Percentiles rank a stretch among this genome's conserved stretches.
These are phyloP conservation scores for Penicillium paneum DNA, from an alignment of 2,329 filamentous ascomycete genomes.

Conservation along the genomic window DNA sequence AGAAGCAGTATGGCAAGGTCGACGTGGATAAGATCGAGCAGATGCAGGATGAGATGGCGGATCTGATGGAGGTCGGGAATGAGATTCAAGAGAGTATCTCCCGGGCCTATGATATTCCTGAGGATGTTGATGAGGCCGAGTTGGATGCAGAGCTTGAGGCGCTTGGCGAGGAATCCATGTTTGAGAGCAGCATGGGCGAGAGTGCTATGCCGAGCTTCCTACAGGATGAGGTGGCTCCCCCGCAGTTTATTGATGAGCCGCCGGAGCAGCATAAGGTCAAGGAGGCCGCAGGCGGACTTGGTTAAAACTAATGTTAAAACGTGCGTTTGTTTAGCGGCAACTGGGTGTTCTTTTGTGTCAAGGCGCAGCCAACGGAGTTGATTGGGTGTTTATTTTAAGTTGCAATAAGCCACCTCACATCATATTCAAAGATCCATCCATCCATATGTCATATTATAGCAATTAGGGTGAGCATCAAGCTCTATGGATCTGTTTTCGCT, in stretches of 20 bases:
- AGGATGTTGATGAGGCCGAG: slow-evolving; percentile 95
- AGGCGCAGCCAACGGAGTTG: slow-evolving; percentile 20
- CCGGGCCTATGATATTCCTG: slow-evolving; percentile 87
- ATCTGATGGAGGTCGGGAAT: slow-evolving; percentile 94
- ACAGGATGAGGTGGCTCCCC: slow-evolving; percentile 78
- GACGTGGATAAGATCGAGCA: slow-evolving; percentile 96
- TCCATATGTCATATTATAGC: not conserved
- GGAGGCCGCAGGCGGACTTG: slow-evolving; percentile 61
- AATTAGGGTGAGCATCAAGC: not conserved
- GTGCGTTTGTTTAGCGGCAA: slow-evolving; percentile 2
- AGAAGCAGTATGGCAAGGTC: slow-evolving; percentile 93
- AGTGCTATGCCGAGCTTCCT: slow-evolving; percentile 76
- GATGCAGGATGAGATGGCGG: slow-evolving; percentile 98
- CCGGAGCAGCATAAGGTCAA: slow-evolving; percentile 75
- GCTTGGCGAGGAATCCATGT: slow-evolving; percentile 86
- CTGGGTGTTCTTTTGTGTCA: slow-evolving; percentile 12
- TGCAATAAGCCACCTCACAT: slow-evolving; percentile 1
- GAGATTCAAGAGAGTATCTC: slow-evolving; percentile 96
- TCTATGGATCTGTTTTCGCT: not conserved
- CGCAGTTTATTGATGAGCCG: slow-evolving; percentile 88
- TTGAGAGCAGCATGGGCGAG: slow-evolving; percentile 65
- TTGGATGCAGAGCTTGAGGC: slow-evolving; percentile 95
- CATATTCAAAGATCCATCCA: not conserved
- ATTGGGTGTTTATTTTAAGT: slow-evolving; percentile 1
- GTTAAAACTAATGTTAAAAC: slow-evolving; percentile 19